Evolutionary conservation across 208 protist genomes (phyloP).

Genomic region (Trichomonas tenax): DNA sequence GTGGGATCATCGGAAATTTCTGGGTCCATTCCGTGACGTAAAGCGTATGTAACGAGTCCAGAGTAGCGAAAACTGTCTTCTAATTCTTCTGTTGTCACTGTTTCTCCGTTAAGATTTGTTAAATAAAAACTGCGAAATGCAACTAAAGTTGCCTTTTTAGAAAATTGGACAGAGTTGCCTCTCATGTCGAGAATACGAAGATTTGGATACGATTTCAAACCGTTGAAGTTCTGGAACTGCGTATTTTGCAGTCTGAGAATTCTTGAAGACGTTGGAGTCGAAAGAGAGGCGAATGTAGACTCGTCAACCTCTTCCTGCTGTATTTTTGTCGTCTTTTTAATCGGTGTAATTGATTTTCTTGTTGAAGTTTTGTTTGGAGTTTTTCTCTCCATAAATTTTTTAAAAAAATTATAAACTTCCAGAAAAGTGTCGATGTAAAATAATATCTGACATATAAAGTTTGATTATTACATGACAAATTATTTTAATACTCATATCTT

Average conservation of each 20-base stretch:
- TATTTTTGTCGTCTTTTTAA: not conserved
- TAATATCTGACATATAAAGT: too few relatives aligned
- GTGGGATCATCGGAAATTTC: not conserved
- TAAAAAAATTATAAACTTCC: not conserved
- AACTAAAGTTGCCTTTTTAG: not conserved
- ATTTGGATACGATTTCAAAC: not conserved
- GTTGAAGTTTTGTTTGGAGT: not conserved
- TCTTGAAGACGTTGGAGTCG: not conserved
- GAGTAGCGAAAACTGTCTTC: not conserved
- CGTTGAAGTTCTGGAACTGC: not conserved
- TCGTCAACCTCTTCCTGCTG: not conserved
- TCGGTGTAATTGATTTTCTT: not conserved
- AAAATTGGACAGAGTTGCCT: not conserved
- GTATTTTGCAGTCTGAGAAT: not conserved
- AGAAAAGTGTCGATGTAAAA: too few relatives aligned
- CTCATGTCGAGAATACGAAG: not conserved
- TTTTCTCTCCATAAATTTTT: not conserved
- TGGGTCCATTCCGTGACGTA: slow-evolving; percentile 6
- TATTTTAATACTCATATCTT: too few relatives aligned
- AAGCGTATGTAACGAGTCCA: not conserved
- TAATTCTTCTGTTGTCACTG: not conserved
- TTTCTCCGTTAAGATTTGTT: not conserved
- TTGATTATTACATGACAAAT: too few relatives aligned
- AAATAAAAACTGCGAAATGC: not conserved
- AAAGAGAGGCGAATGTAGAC: not conserved